Base-by-base conservation (phyloP, 2,329 filamentous ascomycete genomes). In the Helotiales sp. region DNA sequence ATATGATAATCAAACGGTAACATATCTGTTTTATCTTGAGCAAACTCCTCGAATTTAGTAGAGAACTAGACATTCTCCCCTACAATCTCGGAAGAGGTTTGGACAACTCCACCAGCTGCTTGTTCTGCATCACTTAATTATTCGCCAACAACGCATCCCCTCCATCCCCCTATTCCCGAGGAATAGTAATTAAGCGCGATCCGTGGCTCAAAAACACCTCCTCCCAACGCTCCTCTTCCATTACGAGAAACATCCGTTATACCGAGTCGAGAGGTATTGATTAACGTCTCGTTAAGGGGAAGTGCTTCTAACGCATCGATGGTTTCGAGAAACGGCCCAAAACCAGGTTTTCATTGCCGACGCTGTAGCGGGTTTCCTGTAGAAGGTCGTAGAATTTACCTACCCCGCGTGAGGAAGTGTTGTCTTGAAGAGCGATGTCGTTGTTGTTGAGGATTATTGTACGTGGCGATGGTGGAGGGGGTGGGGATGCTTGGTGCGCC, bases 191-290 rank as follows among this genome's bases (percentile, higher is more conserved):
- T 84, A 33, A 86, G 75, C 25, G 79, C 81, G 57, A 86, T 82
- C 40, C 83, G 81, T 53, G 75, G 68, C 58, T 83, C 82, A 22
- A 86, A 75, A 2, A 83, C 82, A 13, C 82, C 83, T 8, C 79
- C 80, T 15, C 85, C 74, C 58, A 86, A 78, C 25, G 83, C 82
- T 15, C 83, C 83, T 73, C 86, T 87, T 58, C 83, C 83, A 71
- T 86, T 84, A 48, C 83, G 79, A 54, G 81, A 85, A 75, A 83
- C 86, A 9, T 83, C 83, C n/a, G 82, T 86, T 2, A 85, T 81
- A 15, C 82, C 82, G 40, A 44, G 40, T 15, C 40, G 10, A 15
- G 40, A 25, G 40, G 40, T 25, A 12, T 44, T 44, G 22, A 44
- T 44, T 27, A 25, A 12, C 9, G 40, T 27, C 27, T 25, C 10